phyloP scores from a whole-genome alignment of 352 stramenopile genomes.

The Phytophthora pistaciae region DNA sequence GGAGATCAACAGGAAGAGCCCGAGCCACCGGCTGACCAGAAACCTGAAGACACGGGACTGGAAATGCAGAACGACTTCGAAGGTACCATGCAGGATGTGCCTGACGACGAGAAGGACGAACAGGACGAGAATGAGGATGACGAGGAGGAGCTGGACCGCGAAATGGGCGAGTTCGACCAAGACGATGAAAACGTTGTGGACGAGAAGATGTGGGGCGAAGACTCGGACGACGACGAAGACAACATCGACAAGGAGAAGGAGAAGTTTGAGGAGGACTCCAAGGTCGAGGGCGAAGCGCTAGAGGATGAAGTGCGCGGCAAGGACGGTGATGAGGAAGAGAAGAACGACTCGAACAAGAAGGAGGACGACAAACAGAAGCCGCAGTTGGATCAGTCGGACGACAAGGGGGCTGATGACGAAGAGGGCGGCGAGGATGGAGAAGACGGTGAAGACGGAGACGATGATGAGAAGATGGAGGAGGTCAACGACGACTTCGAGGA shows the following conservation, averaged over 20 bases:
- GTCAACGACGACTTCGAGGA: conserved; percentile 94
- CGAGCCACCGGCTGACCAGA: conserved; percentile 86
- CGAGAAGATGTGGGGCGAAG: conserved; percentile 98
- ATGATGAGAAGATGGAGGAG: conserved; percentile 81
- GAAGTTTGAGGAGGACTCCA: conserved; percentile 93
- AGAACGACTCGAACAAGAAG: conserved; percentile 69
- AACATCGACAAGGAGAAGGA: conserved; percentile 97
- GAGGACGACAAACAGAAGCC: conserved; percentile 62
- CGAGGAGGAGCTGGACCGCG: conserved; percentile 97
- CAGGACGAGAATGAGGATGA: conserved; percentile 89
- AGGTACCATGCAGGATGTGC: conserved; percentile 98
- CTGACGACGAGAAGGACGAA: conserved; percentile 93
- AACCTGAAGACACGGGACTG: conserved; percentile 96
- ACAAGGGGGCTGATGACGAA: conserved; percentile 48
- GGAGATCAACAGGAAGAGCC: conserved; percentile 90
- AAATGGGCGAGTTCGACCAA: conserved; percentile 98
- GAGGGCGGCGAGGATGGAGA: conserved; percentile 40
- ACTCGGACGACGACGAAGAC: conserved; percentile 93
- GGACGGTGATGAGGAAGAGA: conserved; percentile 87
- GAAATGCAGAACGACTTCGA: conserved; percentile 99
- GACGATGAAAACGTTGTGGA: conserved; percentile 99
- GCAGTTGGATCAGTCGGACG: conserved; percentile 53
- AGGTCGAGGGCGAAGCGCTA: conserved; percentile 79
- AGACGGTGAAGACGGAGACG: conserved; percentile 49
- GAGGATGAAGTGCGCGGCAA: conserved; percentile 92